phyloP scores from a whole-genome alignment of 805 yeast species.

The Sporopachydermia lactativora region DNA sequence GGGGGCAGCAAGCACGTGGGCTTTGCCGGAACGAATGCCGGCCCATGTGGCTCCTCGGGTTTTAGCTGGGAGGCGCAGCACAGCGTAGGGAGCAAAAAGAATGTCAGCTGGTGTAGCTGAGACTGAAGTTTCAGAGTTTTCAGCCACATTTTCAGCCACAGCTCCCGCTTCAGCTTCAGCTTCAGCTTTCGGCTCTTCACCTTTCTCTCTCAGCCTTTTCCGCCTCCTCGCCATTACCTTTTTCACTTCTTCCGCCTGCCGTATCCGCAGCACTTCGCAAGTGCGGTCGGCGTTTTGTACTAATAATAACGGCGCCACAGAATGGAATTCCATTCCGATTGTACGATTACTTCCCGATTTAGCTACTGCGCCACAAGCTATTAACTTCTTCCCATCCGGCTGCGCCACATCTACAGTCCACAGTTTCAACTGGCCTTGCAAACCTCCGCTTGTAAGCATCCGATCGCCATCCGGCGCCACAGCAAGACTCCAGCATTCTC shows the following conservation, averaged over 20 bases:
- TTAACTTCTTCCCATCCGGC: constrained; percentile 37
- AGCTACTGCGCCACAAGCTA: constrained; percentile 51
- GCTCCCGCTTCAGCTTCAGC: constrained; percentile 33
- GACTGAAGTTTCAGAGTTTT: too few relatives aligned
- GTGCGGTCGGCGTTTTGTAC: constrained; percentile 73
- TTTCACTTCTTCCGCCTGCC: constrained; percentile 62
- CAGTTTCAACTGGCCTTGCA: constrained; percentile 67
- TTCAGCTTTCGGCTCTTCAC: constrained; percentile 42
- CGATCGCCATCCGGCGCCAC: constrained; percentile 18
- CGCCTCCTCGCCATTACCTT: constrained; percentile 68
- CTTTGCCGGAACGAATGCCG: constrained; percentile 21
- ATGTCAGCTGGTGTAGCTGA: constrained; percentile 39
- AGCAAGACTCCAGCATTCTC: constrained; percentile 85
- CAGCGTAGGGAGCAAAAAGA: constrained; percentile 54
- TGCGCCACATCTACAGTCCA: constrained; percentile 57
- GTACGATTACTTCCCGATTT: constrained; percentile 45
- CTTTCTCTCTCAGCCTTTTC: constrained; percentile 64
- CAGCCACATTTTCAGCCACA: constrained; percentile 12
- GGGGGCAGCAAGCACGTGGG: constrained; percentile 52
- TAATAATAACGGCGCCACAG: constrained; percentile 32
- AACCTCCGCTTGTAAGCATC: constrained; percentile 45
- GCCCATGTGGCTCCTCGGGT: constrained; percentile 61
- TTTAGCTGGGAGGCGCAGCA: constrained; percentile 50
- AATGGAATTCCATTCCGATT: constrained; percentile 40
- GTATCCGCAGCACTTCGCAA: constrained; percentile 63